phyloP scores from a whole-genome alignment of 257 asterid genomes.

The Solanum chilense region DNA sequence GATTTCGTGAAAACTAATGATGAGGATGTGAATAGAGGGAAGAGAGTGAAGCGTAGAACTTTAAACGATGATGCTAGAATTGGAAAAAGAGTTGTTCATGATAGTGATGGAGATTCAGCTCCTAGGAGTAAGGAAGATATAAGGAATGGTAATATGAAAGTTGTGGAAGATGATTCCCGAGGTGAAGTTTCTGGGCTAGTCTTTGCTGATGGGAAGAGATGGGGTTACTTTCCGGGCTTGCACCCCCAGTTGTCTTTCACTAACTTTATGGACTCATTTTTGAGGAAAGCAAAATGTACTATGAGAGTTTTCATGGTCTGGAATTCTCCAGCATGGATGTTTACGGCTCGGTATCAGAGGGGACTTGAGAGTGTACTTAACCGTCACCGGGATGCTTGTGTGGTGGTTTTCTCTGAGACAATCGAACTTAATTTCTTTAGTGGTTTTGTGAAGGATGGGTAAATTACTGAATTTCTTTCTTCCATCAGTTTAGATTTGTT shows the following conservation, averaged over 20 bases:
- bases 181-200: constrained; percentile 29
- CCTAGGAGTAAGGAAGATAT: neutral
- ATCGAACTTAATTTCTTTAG: constrained; percentile 86
- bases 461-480: constrained; percentile 2
- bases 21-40: neutral
- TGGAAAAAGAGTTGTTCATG: constrained; percentile 1
- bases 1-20: too few relatives aligned
- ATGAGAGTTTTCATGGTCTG: constrained; percentile 84
- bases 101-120: neutral
- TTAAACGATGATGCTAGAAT: neutral
- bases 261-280: constrained; percentile 73
- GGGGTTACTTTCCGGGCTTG: constrained; percentile 94
- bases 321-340: constrained; percentile 98
- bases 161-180: neutral
- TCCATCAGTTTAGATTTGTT: neutral
- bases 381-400: constrained; percentile 68
- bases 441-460: constrained; percentile 75
- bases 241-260: constrained; percentile 50
- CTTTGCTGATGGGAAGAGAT: constrained; percentile 58
- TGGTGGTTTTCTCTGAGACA: constrained; percentile 85
- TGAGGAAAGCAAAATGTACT: constrained; percentile 57
- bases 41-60: too few relatives aligned
- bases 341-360: constrained; percentile 82
- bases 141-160: neutral
- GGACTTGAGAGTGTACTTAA: constrained; percentile 77